Evolutionary conservation across 768 basidiomycete genomes (phyloP).

Genomic region (Auriculariales sp.): DNA sequence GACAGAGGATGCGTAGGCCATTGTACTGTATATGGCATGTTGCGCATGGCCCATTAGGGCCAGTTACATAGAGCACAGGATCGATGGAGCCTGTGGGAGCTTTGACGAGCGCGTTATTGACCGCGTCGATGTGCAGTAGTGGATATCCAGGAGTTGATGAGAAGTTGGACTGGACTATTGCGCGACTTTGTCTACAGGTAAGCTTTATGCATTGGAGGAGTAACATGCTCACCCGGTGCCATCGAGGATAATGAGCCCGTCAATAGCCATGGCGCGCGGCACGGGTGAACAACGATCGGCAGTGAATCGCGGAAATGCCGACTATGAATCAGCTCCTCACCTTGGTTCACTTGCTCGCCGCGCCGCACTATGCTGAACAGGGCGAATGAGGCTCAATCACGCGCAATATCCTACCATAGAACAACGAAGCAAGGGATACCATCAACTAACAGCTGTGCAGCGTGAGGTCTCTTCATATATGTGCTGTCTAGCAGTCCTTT

Average conservation of each 20-base stretch:
- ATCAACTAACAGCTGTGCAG: no score
- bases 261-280: constrained; percentile 44
- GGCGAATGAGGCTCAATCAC: no score
- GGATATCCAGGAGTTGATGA: constrained; percentile 67
- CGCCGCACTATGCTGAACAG: no score
- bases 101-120: constrained; percentile 57
- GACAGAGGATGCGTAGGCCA: constrained; percentile 65
- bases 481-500: no score
- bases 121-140: constrained; percentile 71
- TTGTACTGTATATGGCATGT: constrained; percentile 72
- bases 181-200: constrained; percentile 20
- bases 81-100: constrained; percentile 15
- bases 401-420: no score
- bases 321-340: no score
- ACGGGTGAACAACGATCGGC: background rate
- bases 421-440: no score
- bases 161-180: constrained; percentile 86
- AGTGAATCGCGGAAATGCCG: no score
- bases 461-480: no score
- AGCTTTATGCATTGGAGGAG: background rate
- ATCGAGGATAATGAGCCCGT: constrained; percentile 72
- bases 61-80: constrained; percentile 45
- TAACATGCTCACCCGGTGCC: constrained; percentile 41
- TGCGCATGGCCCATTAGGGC: constrained; percentile 43
- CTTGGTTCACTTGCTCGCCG: no score